Evolutionary conservation across 768 basidiomycete genomes (phyloP), one percentile per base, ranked within the genome.

Genomic region (Mycena epipterygia): DNA sequence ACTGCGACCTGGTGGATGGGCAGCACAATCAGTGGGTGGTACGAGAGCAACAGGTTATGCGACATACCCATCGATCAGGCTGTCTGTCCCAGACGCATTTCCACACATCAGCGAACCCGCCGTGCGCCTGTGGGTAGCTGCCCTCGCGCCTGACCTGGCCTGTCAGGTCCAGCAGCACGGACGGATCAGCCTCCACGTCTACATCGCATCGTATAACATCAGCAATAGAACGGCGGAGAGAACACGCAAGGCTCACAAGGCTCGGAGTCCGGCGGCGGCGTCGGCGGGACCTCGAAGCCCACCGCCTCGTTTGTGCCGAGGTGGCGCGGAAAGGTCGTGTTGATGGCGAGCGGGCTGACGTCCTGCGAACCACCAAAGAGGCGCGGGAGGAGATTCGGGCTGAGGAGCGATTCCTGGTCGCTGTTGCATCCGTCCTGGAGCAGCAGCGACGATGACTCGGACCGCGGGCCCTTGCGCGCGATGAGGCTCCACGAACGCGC

Each of bases 41-140:
- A 41, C 29, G 27, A 12, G 29, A 25, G 55, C 59, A 19, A 37
- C 49, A 51, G 11, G 67, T 35, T 16, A 37, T 30, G 66, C 59
- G 14, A 53, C 41, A 57, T 48, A 70, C 71, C 73, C 51, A 70
- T 55, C 71, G 46, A 46, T 73, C 67, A 49, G 32, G 61, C 70
- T 65, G 76, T 52, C 76, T 72, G 19, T 78, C 75, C 83, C 82
- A 84, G 8, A 75, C 73, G 2, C 81, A 83, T 58, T 76, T 81
- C 82, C 82, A 86, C 21, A 86, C 80, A 73, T 86, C 85, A 17
- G 83, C 81, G 71, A 84, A 86, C 14, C 84, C 85, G 11, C 85
- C 85, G 68, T 82, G 82, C 0, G 83, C 83, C 52, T 80, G 77
- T 2, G 85, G 75, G 62, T 81, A 80, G 69, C 66, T 59, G 63